Base-by-base conservation (phyloP, 306 rosid species). In the Lathyrus aphaca region DNA sequence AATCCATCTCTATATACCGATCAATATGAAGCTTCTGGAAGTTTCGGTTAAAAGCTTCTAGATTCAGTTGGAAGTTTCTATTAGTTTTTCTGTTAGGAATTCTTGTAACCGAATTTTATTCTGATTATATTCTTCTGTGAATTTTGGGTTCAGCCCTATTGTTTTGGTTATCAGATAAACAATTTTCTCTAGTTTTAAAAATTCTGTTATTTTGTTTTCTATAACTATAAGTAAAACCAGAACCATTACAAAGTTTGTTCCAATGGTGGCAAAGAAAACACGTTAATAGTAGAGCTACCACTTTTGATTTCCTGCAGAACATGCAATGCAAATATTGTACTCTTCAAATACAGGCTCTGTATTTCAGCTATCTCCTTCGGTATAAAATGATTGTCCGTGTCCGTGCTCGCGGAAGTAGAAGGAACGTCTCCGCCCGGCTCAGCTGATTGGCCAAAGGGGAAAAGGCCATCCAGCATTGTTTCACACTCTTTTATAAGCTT, bases 401-500 rank as follows among this genome's bases (percentile, higher is more conserved):
- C 69, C 70, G 74, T 43, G 5, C 64, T 5, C 61, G 75, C 27
- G 2, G 97, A 86, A 48, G 84, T 80, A n/a, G 96, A 74, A 76
- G 86, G 85, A 68, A 66, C 68, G 2, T 74, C 62, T 25, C 29
- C 29, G 8, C 50, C 3, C 32, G 9, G 73, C 83, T 39, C 74
- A 7, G 3, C 54, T 16, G 21, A 6, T 68, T 78, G 86, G 1
- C 76, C 54, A 0, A 79, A 76, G 37, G 92, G 85, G 74, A 88
- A 85, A 77, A 92, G 85, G 46, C 74, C 73, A 21, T 92, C 98
- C 32, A 92, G 84, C 78, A 86, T 89, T 10, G 82, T 54, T 80
- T 89, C 98, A 18, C 98, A 92, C 82, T 87, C 89, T 81, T 92
- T 89, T 66, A 92, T 89, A 35, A 92, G 95, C 86, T 92, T 92